Conservation (phyloP, 2,329 filamentous ascomycete genomes). For the Tolypocladium amazonense region DNA sequence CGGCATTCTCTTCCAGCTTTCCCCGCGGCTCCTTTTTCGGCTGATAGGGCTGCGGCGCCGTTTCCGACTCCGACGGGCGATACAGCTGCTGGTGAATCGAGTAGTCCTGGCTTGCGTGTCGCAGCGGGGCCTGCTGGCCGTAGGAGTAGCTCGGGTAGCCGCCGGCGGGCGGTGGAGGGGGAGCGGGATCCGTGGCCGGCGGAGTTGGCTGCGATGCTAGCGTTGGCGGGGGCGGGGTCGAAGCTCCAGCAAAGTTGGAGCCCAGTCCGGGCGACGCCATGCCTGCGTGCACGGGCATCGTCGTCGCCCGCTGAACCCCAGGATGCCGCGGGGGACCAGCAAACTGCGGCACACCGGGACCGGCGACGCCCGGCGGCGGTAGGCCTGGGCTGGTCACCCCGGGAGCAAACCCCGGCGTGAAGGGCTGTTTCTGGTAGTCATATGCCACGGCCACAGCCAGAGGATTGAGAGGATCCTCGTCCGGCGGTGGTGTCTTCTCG, state of each 20-base stretch:
- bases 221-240: slow-evolving; percentile 21
- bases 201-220: slow-evolving; percentile 14
- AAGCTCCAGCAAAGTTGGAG: slow-evolving; percentile 31
- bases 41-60: slow-evolving; percentile 25
- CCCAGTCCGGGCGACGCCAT: slow-evolving; percentile 16
- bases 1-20: slow-evolving; percentile 54
- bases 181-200: slow-evolving; percentile 19
- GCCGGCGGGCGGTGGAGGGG: slow-evolving; percentile 33
- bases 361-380: slow-evolving; percentile 7
- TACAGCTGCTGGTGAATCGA: slow-evolving; percentile 60
- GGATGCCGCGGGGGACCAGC: slow-evolving; percentile 27
- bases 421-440: slow-evolving; percentile 43
- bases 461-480: slow-evolving; percentile 50
- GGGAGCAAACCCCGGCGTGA: slow-evolving; percentile 40
- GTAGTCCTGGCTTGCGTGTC: slow-evolving; percentile 32
- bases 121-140: slow-evolving; percentile 14
- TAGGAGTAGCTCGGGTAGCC: slow-evolving; percentile 48
- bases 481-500: slow-evolving; percentile 71
- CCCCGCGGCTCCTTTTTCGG: slow-evolving; percentile 34
- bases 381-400: slow-evolving; percentile 26
- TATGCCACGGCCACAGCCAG: slow-evolving; percentile 46
- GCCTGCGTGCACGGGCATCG: slow-evolving; percentile 31
- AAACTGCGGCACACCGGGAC: slow-evolving; percentile 30
- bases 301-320: slow-evolving; percentile 34
- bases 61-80: slow-evolving; percentile 54